Conservation (phyloP, 768 basidiomycete species). For the Psilocybe tampanensis region DNA sequence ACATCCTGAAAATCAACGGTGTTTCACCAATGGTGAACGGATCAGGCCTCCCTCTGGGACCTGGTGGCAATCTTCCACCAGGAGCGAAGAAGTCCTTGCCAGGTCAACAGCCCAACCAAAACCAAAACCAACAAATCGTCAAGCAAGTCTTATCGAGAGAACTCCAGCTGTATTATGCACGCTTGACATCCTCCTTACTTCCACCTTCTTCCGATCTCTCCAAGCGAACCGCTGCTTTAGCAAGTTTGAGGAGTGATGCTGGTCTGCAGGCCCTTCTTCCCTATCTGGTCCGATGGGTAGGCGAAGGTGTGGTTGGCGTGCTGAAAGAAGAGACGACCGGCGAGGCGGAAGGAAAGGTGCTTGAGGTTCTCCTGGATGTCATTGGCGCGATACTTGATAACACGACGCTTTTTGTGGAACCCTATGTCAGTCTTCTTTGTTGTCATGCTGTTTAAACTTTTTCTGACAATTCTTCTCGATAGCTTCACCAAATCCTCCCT, state of each 20-base stretch:
- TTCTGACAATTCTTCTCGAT: slow-evolving; percentile 4
- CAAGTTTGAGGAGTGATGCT: slow-evolving; percentile 86
- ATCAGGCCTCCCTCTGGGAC: slow-evolving; percentile 22
- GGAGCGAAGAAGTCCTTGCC: slow-evolving; percentile 35
- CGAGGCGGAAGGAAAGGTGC: slow-evolving; percentile 67
- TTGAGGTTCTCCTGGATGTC: slow-evolving; percentile 85
- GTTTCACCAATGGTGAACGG: slow-evolving; percentile 24
- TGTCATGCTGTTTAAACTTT: background rate
- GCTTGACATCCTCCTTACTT: slow-evolving; percentile 83
- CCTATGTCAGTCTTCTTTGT: slow-evolving; percentile 77
- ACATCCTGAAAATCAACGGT: slow-evolving; percentile 31
- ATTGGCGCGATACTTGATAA: slow-evolving; percentile 87
- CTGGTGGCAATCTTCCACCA: slow-evolving; percentile 25
- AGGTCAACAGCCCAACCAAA: slow-evolving; percentile 26
- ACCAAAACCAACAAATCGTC: slow-evolving; percentile 75
- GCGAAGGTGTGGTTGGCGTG: slow-evolving; percentile 78
- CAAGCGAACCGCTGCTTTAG: slow-evolving; percentile 87
- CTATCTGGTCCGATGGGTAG: slow-evolving; percentile 94
- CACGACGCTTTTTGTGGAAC: slow-evolving; percentile 89
- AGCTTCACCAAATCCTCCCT: slow-evolving; percentile 97
- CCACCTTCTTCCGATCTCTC: slow-evolving; percentile 67
- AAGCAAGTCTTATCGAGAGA: slow-evolving; percentile 93
- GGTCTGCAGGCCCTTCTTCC: slow-evolving; percentile 91
- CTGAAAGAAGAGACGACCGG: slow-evolving; percentile 57
- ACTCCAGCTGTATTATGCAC: slow-evolving; percentile 91